Evolutionary conservation across 257 asterid species (phyloP).

Genomic region (Primulina huaijiensis): DNA sequence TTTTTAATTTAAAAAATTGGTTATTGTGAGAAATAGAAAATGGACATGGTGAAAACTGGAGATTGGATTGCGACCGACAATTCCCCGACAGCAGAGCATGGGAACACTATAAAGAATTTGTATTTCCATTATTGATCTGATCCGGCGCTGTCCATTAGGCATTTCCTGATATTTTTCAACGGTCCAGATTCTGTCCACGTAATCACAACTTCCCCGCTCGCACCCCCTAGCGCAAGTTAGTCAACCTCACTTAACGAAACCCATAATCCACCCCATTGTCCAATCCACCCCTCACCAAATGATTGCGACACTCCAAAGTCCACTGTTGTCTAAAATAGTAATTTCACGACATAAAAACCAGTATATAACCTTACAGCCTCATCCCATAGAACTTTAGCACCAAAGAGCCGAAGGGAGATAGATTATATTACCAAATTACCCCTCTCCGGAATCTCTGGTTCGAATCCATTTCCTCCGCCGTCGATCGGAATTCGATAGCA

Average conservation of each 20-base stretch:
- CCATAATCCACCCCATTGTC: slow-evolving; percentile 28
- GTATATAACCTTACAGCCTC: slow-evolving; percentile 34
- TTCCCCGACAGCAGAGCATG: background rate
- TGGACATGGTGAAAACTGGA: background rate
- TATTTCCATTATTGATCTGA: too few species aligned
- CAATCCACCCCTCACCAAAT: slow-evolving; percentile 35
- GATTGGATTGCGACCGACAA: background rate
- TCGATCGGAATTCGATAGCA: slow-evolving; percentile 7
- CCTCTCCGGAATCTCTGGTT: slow-evolving; percentile 29
- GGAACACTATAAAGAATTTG: background rate
- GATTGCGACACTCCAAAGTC: slow-evolving; percentile 20
- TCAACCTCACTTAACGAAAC: slow-evolving; percentile 15
- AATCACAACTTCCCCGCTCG: background rate
- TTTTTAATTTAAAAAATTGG: background rate
- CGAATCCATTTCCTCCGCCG: slow-evolving; percentile 1
- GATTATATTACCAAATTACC: slow-evolving; percentile 14
- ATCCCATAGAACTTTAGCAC: slow-evolving; percentile 47
- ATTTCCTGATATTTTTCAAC: background rate
- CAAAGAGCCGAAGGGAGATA: slow-evolving; percentile 4
- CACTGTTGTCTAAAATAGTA: slow-evolving; percentile 35
- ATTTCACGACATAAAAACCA: background rate
- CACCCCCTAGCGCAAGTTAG: slow-evolving; percentile 47
- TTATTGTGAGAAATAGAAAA: background rate
- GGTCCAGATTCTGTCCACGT: slow-evolving; percentile 31
- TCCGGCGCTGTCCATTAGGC: background rate